phyloP scores from a whole-genome alignment of 257 asterid genomes.

The Solanum okadae region DNA sequence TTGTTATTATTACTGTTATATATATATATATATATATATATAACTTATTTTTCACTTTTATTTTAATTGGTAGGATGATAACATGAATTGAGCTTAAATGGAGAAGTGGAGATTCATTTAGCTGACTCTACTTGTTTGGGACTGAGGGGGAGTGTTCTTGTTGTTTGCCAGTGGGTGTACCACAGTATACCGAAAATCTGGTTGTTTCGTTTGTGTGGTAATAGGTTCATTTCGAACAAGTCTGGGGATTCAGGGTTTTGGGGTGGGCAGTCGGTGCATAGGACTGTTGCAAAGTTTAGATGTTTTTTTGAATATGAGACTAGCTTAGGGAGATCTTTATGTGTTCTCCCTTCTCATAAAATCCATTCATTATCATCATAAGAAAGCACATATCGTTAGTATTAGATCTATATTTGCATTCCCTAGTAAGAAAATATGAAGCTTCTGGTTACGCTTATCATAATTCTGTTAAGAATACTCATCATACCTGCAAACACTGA shows the following conservation, averaged over 20 bases:
- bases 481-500: conserved; percentile 24
- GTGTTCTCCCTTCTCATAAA: neutral
- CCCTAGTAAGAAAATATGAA: neutral
- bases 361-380: neutral
- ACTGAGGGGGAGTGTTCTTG: neutral
- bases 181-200: neutral
- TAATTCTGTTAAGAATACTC: neutral
- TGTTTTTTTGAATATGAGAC: neutral
- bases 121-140: neutral
- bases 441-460: neutral
- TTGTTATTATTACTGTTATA: neutral
- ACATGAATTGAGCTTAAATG: neutral
- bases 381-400: neutral
- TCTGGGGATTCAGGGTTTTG: neutral
- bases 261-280: neutral
- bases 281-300: neutral
- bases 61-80: neutral
- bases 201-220: neutral
- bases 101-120: neutral
- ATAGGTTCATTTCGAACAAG: neutral
- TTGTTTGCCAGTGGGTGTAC: neutral
- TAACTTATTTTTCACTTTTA: neutral
- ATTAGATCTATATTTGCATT: neutral
- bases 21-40: neutral
- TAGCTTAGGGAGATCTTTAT: neutral